Evolutionary conservation across 164 flowering plant species (phyloP).

Genomic region (Cinnamomum chago): DNA sequence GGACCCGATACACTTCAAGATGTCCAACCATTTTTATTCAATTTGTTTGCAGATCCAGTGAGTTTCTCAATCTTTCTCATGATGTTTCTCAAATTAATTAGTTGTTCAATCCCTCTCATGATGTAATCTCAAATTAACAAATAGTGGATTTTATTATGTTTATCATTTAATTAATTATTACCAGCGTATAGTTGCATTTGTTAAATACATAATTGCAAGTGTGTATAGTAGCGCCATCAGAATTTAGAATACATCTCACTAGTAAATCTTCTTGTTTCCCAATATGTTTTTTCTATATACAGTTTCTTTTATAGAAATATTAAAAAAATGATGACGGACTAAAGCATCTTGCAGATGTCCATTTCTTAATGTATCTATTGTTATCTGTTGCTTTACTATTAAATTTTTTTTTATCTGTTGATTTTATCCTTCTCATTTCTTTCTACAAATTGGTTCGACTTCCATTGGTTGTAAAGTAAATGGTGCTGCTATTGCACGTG

Average conservation of each 20-base stretch:
- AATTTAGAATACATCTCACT: no score
- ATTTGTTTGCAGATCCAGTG: conserved; percentile 98
- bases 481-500: no score
- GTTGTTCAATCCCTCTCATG: background rate
- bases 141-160: background rate
- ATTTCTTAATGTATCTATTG: background rate
- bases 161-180: background rate
- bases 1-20: conserved; percentile 55
- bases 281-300: no score
- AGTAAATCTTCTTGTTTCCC: background rate
- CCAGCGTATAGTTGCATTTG: no score
- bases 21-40: conserved; percentile 92
- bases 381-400: background rate
- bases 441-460: background rate
- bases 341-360: background rate
- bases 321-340: background rate
- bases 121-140: no score
- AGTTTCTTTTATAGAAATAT: background rate
- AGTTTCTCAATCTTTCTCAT: conserved; percentile 13
- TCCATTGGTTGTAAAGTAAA: no score
- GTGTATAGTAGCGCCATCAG: no score
- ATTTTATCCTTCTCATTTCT: background rate
- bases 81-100: background rate
- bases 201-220: no score
- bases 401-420: background rate